phyloP scores from a whole-genome alignment of 148 eudicot genomes.

The Pharnaceum exiguum region DNA sequence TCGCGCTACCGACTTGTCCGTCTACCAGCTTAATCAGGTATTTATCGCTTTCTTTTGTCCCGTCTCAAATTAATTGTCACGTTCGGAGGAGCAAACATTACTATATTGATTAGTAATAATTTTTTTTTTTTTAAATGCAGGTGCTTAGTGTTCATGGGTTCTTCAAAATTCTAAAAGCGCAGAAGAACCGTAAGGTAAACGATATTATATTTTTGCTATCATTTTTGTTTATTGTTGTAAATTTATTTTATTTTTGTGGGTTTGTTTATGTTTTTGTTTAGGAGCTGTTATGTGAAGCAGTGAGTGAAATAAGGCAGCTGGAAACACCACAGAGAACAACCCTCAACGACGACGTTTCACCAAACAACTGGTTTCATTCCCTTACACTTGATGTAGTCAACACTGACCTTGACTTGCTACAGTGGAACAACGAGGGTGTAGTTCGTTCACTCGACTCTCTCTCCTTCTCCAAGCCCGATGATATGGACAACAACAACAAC shows the following conservation, averaged over 20 bases:
- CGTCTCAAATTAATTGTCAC: too few species aligned
- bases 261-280: background rate
- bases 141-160: conserved; percentile 2
- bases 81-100: too few species aligned
- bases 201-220: background rate
- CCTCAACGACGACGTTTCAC: background rate
- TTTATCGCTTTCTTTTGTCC: background rate
- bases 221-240: background rate
- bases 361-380: too few species aligned
- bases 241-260: background rate
- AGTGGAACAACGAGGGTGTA: conserved; percentile 12
- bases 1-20: background rate
- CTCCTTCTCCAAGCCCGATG: background rate
- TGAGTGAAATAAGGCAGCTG: background rate
- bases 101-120: too few species aligned
- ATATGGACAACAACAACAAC: background rate
- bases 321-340: conserved; percentile 8
- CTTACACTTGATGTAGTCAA: conserved; percentile 9
- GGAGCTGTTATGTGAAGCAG: background rate
- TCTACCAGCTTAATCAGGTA: background rate
- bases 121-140: background rate
- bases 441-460: conserved; percentile 7
- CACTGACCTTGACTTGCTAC: conserved; percentile 15
- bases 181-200: background rate
- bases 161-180: background rate